Evolutionary conservation across 2,329 filamentous ascomycete species (phyloP), one percentile per base, ranked within the genome.

Genomic region (Graphium sp.): DNA sequence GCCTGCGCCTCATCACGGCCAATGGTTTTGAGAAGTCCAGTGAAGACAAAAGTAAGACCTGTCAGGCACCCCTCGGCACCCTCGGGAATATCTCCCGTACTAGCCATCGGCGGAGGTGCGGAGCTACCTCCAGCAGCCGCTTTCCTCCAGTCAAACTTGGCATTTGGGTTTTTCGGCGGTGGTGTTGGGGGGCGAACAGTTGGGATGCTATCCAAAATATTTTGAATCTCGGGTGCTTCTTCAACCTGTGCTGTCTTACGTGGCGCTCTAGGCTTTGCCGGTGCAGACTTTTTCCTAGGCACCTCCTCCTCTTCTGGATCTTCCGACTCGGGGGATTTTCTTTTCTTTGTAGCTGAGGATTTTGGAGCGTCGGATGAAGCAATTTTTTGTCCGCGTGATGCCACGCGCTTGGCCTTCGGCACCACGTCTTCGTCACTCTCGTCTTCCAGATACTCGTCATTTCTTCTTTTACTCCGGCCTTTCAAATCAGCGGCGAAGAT

Each of bases 1-100:
- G 68, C 74, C 38, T 85, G 76, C 2, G 72, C 87, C 41, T 93
- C 84, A 5, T 92, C 84, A 35, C 89, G 74, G 24, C 79, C 74
- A 32, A 95, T 67, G 0, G 69, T 74, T 35, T 80, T 68, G 22
- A 95, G 59, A 15, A 94, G 64, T 15, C 89, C 89, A 1, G 91
- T 98, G 43, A 98, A 98, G 17, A 98, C 89, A 45, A 98, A 98
- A 0, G 73, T 79, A 31, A 95, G 61, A 0, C 91, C 89, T 31
- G 75, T 74, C 32, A 98, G 66, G 46, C 89, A 98, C 41, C 94
- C 91, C 8, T 89, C 81, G 29, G 74, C 74, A 6, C 89, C 89
- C 13, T 70, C 66, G 1, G 89, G 89, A 28, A 94, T 56, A 11
- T 92, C 82, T 18, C 61, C 70, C 7, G 63, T 56, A 8, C 71